These are phyloP conservation scores for Cutaneotrichosporon sp. DNA, from an alignment of 1,284 basidiomycete genomes.

Conservation along the genomic window DNA sequence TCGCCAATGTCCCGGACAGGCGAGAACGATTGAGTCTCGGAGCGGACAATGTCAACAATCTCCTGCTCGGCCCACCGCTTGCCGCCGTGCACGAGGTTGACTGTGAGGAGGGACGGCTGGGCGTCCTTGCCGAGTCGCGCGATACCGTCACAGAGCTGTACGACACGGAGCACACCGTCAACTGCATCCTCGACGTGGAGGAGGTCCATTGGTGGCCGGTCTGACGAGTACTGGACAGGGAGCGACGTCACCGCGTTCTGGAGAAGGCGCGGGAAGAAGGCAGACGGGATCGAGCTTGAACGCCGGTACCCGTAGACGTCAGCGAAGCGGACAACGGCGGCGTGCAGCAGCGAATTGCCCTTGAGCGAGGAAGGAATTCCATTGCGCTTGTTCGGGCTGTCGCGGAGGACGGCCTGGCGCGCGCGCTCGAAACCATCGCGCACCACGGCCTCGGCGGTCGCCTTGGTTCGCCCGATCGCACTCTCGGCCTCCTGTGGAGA, in stretches of 20 bases:
- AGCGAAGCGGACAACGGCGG: constrained; percentile 42
- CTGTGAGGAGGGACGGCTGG: constrained; percentile 19
- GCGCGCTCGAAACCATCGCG: constrained; percentile 17
- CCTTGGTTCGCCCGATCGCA: constrained; percentile 43
- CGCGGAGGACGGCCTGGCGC: constrained; percentile 1
- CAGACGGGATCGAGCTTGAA: constrained; percentile 32
- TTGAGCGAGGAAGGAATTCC: not conserved
- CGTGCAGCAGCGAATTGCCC: constrained; percentile 10
- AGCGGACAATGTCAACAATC: constrained; percentile 42
- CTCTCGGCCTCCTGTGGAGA: constrained; percentile 28
- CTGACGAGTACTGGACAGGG: constrained; percentile 46
- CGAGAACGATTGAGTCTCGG: constrained; percentile 37
- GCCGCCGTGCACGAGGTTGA: constrained; percentile 49
- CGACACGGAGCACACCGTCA: constrained; percentile 29
- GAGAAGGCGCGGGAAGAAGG: constrained; percentile 45
- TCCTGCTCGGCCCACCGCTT: constrained; percentile 34
- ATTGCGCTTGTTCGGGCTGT: not conserved
- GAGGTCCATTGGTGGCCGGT: constrained; percentile 37
- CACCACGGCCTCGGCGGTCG: constrained; percentile 37
- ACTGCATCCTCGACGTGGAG: constrained; percentile 47
- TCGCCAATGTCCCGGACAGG: constrained; percentile 45
- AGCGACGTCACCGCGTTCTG: constrained; percentile 42
- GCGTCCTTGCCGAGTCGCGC: not conserved
- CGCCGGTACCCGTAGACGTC: constrained; percentile 47
- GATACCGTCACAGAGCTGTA: constrained; percentile 16